These are phyloP conservation scores for Fusarium tanahbumbuense DNA, from an alignment of 2,329 filamentous ascomycete species.

Conservation along the genomic window DNA sequence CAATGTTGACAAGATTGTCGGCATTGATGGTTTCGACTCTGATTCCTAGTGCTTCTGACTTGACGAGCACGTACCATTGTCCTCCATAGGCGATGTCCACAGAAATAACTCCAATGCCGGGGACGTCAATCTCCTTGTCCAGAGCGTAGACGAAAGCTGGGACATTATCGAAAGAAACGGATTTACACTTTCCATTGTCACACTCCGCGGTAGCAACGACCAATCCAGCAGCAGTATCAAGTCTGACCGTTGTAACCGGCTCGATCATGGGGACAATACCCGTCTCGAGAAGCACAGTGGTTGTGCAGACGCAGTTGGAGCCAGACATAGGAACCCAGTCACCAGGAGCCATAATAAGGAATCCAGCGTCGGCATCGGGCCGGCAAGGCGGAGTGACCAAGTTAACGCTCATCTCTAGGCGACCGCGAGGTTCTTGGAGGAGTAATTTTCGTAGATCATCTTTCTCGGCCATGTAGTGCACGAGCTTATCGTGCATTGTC, in stretches of 20 bases:
- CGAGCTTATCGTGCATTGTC: slow-evolving; percentile 62
- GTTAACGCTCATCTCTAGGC: slow-evolving; percentile 12
- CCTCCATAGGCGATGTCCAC: slow-evolving; percentile 22
- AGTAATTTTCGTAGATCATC: slow-evolving; percentile 50
- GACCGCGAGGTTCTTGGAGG: slow-evolving; percentile 10
- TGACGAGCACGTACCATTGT: slow-evolving; percentile 24
- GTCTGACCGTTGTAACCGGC: slow-evolving; percentile 29
- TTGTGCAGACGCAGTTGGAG: slow-evolving; percentile 56
- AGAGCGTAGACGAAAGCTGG: slow-evolving; percentile 16
- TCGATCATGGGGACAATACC: slow-evolving; percentile 58
- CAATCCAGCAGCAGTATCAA: slow-evolving; percentile 12
- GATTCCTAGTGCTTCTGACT: slow-evolving; percentile 14
- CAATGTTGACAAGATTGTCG: slow-evolving; percentile 38
- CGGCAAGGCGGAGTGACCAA: slow-evolving; percentile 46
- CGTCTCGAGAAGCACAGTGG: slow-evolving; percentile 59
- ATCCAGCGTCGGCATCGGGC: slow-evolving; percentile 55
- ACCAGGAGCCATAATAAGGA: slow-evolving; percentile 49
- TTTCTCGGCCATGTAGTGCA: slow-evolving; percentile 54
- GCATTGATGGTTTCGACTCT: slow-evolving; percentile 22
- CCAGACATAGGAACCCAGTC: slow-evolving; percentile 52
- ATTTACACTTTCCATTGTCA: slow-evolving; percentile 21
- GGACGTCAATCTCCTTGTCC: slow-evolving; percentile 12
- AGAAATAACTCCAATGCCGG: not conserved
- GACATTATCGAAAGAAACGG: slow-evolving; percentile 21
- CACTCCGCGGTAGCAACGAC: slow-evolving; percentile 23